Conservation (phyloP, 371 early-diverging fungal species). For the Smittium mucronatum region DNA sequence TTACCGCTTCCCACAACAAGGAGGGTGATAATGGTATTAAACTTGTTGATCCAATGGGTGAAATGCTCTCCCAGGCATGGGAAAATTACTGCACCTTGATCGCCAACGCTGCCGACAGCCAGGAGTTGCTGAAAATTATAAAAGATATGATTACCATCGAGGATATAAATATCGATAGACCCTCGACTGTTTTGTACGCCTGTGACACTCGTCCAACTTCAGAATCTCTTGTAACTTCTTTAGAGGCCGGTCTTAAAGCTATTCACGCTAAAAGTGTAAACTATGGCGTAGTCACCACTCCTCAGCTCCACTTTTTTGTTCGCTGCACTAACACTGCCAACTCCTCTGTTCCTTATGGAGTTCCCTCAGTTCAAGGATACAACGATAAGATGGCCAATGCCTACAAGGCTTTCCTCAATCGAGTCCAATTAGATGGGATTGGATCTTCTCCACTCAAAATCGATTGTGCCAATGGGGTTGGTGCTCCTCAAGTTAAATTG, state of each 20-base stretch:
- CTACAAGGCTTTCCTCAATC: conserved; percentile 64
- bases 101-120: conserved; percentile 75
- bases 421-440: conserved; percentile 36
- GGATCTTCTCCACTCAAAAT: conserved; percentile 48
- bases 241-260: conserved; percentile 66
- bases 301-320: conserved; percentile 92
- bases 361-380: conserved; percentile 84
- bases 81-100: conserved; percentile 83
- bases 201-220: conserved; percentile 95
- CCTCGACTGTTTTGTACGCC: conserved; percentile 64
- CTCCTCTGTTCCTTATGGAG: conserved; percentile 74
- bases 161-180: conserved; percentile 53
- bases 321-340: conserved; percentile 74
- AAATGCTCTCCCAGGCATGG: conserved; percentile 97
- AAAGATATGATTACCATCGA: conserved; percentile 49
- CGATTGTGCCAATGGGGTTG: conserved; percentile 96
- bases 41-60: conserved; percentile 96
- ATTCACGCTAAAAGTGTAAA: conserved; percentile 52
- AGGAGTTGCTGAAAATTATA: conserved; percentile 45
- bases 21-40: conserved; percentile 97
- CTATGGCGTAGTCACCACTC: conserved; percentile 90
- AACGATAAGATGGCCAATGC: conserved; percentile 75
- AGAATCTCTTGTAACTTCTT: conserved; percentile 56
- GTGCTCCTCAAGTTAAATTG: conserved; percentile 79
- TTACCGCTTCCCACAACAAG: conserved; percentile 99